Evolutionary conservation across 805 yeast species (phyloP).

Genomic region (Nematodospora valgi): DNA sequence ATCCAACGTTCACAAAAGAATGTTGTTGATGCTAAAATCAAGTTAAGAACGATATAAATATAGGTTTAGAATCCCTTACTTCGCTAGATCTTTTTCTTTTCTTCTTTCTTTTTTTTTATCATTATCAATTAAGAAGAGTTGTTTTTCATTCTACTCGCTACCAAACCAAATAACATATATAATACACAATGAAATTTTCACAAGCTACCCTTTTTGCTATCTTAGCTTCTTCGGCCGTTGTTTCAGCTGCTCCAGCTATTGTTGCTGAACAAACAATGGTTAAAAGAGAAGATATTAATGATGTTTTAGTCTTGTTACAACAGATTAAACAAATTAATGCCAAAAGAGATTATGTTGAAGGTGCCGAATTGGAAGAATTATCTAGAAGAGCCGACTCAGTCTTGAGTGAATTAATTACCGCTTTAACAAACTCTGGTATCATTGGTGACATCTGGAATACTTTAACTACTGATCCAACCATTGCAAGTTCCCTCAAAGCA

Average conservation of each 20-base stretch:
- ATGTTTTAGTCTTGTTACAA: conserved; percentile 29
- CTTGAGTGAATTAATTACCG: conserved; percentile 33
- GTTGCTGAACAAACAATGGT: conserved; percentile 21
- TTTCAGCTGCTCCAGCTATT: conserved; percentile 32
- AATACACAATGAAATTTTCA: conserved; percentile 35
- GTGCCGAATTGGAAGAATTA: conserved; percentile 23
- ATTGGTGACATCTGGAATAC: conserved; percentile 32
- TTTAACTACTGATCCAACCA: conserved; percentile 29
- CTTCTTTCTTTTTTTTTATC: conserved; percentile 2
- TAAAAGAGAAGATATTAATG: conserved; percentile 32
- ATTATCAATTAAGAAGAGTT: conserved; percentile 3
- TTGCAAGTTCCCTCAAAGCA: conserved; percentile 21
- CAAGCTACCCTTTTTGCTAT: conserved; percentile 38
- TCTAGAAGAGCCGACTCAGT: conserved; percentile 34
- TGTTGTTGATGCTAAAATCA: too few relatives aligned
- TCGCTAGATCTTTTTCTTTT: conserved; percentile 1
- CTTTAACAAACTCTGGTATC: conserved; percentile 37
- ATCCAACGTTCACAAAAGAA: too few relatives aligned
- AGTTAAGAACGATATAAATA: too few relatives aligned
- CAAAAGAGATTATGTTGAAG: conserved; percentile 34
- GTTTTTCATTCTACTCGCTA: conserved; percentile 5
- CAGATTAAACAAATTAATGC: conserved; percentile 29
- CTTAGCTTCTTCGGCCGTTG: conserved; percentile 35
- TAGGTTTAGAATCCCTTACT: neutral
- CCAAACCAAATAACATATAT: neutral